Base-by-base conservation (phyloP, 805 yeast species). In the Metschnikowia peoriensis region DNA sequence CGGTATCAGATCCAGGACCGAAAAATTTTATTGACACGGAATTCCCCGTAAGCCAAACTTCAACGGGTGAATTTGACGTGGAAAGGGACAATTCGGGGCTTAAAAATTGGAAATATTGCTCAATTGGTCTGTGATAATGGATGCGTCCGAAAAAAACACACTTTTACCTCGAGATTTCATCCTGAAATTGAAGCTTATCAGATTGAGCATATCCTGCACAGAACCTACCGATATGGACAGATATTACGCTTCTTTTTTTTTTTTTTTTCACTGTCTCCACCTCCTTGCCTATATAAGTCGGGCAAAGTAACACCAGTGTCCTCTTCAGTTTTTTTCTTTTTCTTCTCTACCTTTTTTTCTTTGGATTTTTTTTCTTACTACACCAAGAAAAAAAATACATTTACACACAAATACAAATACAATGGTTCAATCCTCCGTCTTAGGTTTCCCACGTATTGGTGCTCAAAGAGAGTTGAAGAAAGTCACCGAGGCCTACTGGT, bases 401-500 rank as follows among this genome's bases (percentile, higher is more conserved):
- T 22, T 4, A 22, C 22, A 22, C 22, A 22, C 22, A 22, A 22
- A 22, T 12, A 32, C 35, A 15, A 12, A 29, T 43, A 80, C 55
- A 68, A 93, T 93, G 98, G 98, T 93, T 78, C 86, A 86, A 78
- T 93, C 98, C 61, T 85, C 97, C 71, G 96, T 94, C 67, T 85
- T 94, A 79, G 99, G 99, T 77, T 94, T 94, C 94, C 99, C 99
- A 80, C 94, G 99, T 83, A 94, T 93, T 71, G 99, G 99, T 71
- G 94, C 97, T 68, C 91, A 91, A 82, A 94, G 99, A 85, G 99
- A 94, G 82, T 86, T 94, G 77, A 94, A 94, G 82, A 94, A 94
- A 80, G 89, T 90, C 77, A 94, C 99, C 66, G 99, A 94, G 82
- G 88, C 96, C 73, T 94, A 94, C 93, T 94, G 99, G 99, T 75